Base-by-base conservation (phyloP, 495 filamentous ascomycete genomes). In the Aspergillus wentii region DNA sequence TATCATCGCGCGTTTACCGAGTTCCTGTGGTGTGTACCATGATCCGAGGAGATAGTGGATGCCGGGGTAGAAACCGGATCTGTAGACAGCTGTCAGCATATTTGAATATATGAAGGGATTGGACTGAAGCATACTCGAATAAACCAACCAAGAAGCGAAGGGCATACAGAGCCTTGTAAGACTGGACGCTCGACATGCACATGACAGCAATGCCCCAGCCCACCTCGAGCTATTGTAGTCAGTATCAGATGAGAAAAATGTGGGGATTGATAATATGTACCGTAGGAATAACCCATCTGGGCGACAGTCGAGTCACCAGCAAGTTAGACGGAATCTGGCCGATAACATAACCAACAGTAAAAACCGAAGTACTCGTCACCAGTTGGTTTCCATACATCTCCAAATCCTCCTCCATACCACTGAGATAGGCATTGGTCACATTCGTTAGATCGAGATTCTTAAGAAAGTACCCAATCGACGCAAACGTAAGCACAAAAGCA, bases 301-400 rank as follows among this genome's bases (percentile, higher is more conserved):
- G 76, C 0, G 72, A 68, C 8, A 79, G 41, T 16, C 59, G 44
- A 1, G 68, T 74, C 27, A 79, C 41, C 32, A 79, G 60, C 25
- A 79, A 52, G 44, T 78, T 72, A 47, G 61, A 67, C 0, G 76
- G 76, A 27, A 80, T 68, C 48, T 79, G 62, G 14, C 73, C 75
- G 25, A 79, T 58, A 4, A 80, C 67, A 48, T 78, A 75, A 15
- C 76, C 78, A 8, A 76, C 69, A 1, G 74, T 80, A 58, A 68
- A 82, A 31, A 59, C 64, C 1, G 69, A 71, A 18, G 57, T 62
- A 46, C 67, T 41, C 28, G 33, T 21, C 14, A 40, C 44, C 1
- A 48, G 18, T 48, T 74, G 52, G 26, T 68, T 74, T 13, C 72
- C 72, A 25, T 61, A 62, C 30, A 78, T 50, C 9, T 61, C 51